These are phyloP conservation scores for Monilinia vaccinii-corymbosi DNA, from an alignment of 2,329 filamentous ascomycete species.

Conservation along the genomic window DNA sequence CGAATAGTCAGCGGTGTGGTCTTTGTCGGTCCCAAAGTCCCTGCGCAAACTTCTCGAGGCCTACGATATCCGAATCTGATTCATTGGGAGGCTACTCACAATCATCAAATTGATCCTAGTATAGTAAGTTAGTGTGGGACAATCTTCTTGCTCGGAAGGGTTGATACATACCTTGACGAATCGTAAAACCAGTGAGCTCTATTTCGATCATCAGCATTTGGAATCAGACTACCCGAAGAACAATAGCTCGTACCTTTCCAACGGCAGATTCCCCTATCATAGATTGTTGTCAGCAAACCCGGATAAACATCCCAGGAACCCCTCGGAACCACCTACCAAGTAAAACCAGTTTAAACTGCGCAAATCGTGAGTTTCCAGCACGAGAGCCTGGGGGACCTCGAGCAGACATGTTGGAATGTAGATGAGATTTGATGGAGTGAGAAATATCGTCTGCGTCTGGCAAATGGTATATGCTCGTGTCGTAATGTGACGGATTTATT, in stretches of 20 bases:
- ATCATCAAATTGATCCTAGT: conserved; percentile 94
- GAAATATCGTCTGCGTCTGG: background rate
- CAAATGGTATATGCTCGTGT: background rate
- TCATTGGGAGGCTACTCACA: conserved; percentile 15
- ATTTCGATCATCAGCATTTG: conserved; percentile 19
- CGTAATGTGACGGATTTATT: background rate
- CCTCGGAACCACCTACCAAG: conserved; percentile 57
- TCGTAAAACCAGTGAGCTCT: conserved; percentile 96
- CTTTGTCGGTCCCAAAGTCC: background rate
- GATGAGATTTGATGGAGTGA: conserved; percentile 9
- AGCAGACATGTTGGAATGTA: conserved; percentile 60
- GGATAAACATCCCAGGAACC: background rate
- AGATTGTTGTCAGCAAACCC: conserved; percentile 31
- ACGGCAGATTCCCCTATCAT: conserved; percentile 87
- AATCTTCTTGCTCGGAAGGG: background rate
- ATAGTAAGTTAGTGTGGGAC: conserved; percentile 1
- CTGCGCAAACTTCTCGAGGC: background rate
- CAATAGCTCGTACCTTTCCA: conserved; percentile 67
- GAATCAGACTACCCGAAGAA: background rate
- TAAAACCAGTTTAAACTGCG: conserved; percentile 97
- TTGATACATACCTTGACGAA: conserved; percentile 79
- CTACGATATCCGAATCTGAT: background rate
- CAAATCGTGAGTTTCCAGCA: conserved; percentile 74
- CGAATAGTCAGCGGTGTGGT: background rate
- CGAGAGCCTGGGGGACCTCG: conserved; percentile 59